Conservation (phyloP, 345 rosid species). For the Clarkia xantiana region DNA sequence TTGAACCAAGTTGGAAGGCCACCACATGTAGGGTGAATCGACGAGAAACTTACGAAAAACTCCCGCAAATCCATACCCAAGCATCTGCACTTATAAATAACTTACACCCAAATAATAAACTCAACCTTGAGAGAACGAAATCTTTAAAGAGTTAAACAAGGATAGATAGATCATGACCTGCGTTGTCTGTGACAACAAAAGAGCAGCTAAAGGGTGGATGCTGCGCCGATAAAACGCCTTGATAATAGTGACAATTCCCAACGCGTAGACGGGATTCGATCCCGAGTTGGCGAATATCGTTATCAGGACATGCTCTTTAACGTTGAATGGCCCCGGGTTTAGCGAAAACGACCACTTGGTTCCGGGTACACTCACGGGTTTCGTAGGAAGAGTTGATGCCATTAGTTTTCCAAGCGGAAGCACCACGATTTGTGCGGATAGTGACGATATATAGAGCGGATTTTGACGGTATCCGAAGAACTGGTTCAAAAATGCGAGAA, state of each 20-base stretch:
- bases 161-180: conserved; percentile 20
- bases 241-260: conserved; percentile 25
- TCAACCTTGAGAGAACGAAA: too few relatives aligned
- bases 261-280: conserved; percentile 23
- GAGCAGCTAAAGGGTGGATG: conserved; percentile 19
- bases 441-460: conserved; percentile 19
- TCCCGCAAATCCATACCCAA: conserved; percentile 33
- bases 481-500: conserved; percentile 27
- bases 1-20: conserved; percentile 34
- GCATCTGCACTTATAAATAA: conserved; percentile 9
- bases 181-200: conserved; percentile 26
- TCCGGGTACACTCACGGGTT: conserved; percentile 13
- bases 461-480: conserved; percentile 34
- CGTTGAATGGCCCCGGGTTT: conserved; percentile 48
- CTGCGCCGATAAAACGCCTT: conserved; percentile 23
- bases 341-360: conserved; percentile 30
- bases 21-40: conserved; percentile 39
- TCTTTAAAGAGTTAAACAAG: too few relatives aligned
- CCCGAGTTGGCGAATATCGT: conserved; percentile 40
- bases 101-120: background rate
- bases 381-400: conserved; percentile 27
- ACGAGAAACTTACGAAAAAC: conserved; percentile 26
- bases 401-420: conserved; percentile 25
- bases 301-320: conserved; percentile 43
- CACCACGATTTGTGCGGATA: conserved; percentile 28